Evolutionary conservation across 108 stramenopile species (phyloP).

Genomic region (Mayamaea pseudoterrestris): DNA sequence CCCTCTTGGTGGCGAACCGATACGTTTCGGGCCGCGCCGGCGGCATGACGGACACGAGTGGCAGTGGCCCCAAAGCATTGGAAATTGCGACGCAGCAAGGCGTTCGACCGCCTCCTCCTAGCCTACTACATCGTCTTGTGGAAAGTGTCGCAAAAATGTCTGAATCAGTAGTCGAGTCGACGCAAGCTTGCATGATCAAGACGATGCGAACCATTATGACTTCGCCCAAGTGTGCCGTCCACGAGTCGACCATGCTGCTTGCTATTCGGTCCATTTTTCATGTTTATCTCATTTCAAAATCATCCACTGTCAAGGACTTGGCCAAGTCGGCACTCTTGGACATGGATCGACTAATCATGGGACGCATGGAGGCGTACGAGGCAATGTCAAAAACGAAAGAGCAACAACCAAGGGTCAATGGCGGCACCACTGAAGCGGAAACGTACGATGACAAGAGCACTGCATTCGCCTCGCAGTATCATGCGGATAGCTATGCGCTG

Average conservation of each 20-base stretch:
- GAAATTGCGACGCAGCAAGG: no score
- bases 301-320: slow-evolving; percentile 50
- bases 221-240: slow-evolving; percentile 70
- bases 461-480: slow-evolving; percentile 70
- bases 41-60: slow-evolving; percentile 24
- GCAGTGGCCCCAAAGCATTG: slow-evolving; percentile 13
- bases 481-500: slow-evolving; percentile 90
- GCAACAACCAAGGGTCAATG: neutral
- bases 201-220: slow-evolving; percentile 49
- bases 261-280: slow-evolving; percentile 89
- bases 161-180: slow-evolving; percentile 17
- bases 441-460: neutral
- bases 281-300: slow-evolving; percentile 83
- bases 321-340: slow-evolving; percentile 84
- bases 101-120: slow-evolving; percentile 12
- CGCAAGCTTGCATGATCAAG: slow-evolving; percentile 38
- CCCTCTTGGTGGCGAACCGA: slow-evolving; percentile 33
- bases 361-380: slow-evolving; percentile 86
- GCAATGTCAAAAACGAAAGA: slow-evolving; percentile 18
- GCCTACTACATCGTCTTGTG: slow-evolving; percentile 26
- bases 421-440: slow-evolving; percentile 1
- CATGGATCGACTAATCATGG: slow-evolving; percentile 82
- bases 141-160: slow-evolving; percentile 22
- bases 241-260: slow-evolving; percentile 85
- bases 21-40: slow-evolving; percentile 72